Base-by-base conservation (phyloP, 257 asterid genomes). In the Solanum sitiens region DNA sequence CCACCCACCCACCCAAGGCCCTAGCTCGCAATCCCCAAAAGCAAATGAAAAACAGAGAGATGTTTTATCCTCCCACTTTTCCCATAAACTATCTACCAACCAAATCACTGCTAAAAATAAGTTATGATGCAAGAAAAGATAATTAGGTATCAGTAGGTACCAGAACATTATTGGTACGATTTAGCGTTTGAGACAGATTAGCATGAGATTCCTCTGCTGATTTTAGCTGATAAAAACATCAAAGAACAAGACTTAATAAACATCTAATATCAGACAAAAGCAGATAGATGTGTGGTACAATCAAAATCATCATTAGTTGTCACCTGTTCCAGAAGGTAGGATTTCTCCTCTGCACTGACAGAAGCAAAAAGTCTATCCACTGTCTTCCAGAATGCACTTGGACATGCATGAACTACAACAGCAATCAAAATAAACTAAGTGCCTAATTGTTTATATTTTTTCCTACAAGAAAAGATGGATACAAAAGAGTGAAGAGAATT, bases 361-460 rank as follows among this genome's bases (percentile, higher is more conserved):
- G 96, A 89, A 87, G 96, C 87, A 94, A 97, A 97, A 45, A 91
- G 90, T 37, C 92, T 86, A 88, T 97, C 99, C 84, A 92, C 87
- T 86, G 92, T 93, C 93, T 93, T 95, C 99, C 99, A 97, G 90
- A 95, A 94, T 86, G 94, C 87, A 87, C 94, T 93, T 53, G 98
- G 92, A 89, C 99, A 95, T 53, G 98, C 97, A 84, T 75, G 89
- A 89, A 91, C 99, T 97, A 94, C 87, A 89, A 80, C 23, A 65
- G 68, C 50, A 86, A 80, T 90, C 82, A 87, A 89, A 65, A 90
- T n/a, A 67, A n/a, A 79, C 87, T 71, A 50, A 88, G 88, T 53
- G 7, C 71, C 83, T 86, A 30, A 53, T 42, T 45, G 53, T 65
- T 71, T 74, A 73, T 73, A 40, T 12, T 40, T 30, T 86, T 74